Base-by-base conservation (phyloP, 805 yeast genomes). In the Ogataea haglerorum region DNA sequence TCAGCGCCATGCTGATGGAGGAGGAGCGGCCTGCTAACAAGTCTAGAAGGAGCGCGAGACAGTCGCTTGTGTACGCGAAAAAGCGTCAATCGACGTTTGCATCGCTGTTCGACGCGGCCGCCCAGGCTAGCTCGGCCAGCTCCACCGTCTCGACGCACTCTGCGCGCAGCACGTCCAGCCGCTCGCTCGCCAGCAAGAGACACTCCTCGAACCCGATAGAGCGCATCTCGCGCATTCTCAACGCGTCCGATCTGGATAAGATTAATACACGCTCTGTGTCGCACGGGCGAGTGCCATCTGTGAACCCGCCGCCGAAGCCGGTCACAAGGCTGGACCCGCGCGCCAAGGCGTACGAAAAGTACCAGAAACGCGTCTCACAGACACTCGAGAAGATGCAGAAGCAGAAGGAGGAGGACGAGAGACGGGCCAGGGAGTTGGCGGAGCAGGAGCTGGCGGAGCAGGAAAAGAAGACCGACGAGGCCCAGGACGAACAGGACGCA, bases 251-350 rank as follows among this genome's bases (percentile, higher is more conserved):
- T 30, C 48, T 74, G 19, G 76, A 68, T 36, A 53, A 59, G 13
- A 48, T 67, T 43, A 72, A 73, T 50, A 64, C 67, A 45, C 64
- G 81, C 41, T 66, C 77, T 1, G 72, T 67, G 1, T 71, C 80
- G 6, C 55, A 51, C 10, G 61, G 29, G 10, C 35, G 44, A 9
- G 39, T 45, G 9, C 49, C 53, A 3, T 43, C 58, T 2, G 47
- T 49, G 13, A 52, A 44, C 15, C 67, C 75, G 28, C 72, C 78
- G 3, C 70, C 80, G 43, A 67, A 78, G 44, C 82, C 82, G 6
- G 72, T 74, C 12, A 75, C 81, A 1, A 68, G 73, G 45, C 64
- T 77, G 37, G 82, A 77, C 56, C 82, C 82, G 19, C 65, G 78
- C 45, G 74, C 73, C 69, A 62, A 63, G 24, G 75, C 73, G 3